Percentiles rank a stretch among this genome's conserved stretches.
Evolutionary conservation across 2,329 filamentous ascomycete species (phyloP).

Genomic region (Lasiodiplodia citricola): DNA sequence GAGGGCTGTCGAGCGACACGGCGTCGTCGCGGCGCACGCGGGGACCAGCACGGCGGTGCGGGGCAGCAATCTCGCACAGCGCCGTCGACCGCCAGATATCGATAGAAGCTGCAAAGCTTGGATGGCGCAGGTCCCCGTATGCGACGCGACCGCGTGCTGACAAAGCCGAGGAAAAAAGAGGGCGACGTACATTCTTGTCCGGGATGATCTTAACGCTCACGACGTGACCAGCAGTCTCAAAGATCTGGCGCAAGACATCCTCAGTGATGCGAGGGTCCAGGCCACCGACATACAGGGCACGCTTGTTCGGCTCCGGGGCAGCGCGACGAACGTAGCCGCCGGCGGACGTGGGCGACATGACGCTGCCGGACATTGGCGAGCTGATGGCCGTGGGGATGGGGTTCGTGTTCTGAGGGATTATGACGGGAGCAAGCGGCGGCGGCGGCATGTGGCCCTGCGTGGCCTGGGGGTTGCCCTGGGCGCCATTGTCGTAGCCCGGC

Average conservation of each 20-base stretch:
- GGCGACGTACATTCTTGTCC: slow-evolving; percentile 88
- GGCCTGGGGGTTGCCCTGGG: slow-evolving; percentile 70
- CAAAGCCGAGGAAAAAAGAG: slow-evolving; percentile 19
- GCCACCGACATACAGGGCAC: slow-evolving; percentile 93
- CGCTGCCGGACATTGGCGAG: slow-evolving; percentile 77
- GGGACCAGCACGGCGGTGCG: slow-evolving; percentile 2
- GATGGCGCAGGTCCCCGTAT: slow-evolving; percentile 23
- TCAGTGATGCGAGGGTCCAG: slow-evolving; percentile 94
- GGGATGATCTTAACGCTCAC: slow-evolving; percentile 99
- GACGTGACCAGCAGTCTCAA: slow-evolving; percentile 97
- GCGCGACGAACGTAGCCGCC: slow-evolving; percentile 85
- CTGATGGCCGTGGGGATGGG: slow-evolving; percentile 92
- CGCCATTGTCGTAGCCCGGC: slow-evolving; percentile 79
- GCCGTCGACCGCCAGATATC: slow-evolving; percentile 5
- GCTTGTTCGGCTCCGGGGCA: slow-evolving; percentile 97
- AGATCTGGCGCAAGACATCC: slow-evolving; percentile 95
- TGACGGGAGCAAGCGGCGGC: slow-evolving; percentile 79
- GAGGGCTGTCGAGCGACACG: neutral
- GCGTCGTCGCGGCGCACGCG: slow-evolving; percentile 1
- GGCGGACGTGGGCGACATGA: slow-evolving; percentile 85
- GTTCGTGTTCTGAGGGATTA: slow-evolving; percentile 95
- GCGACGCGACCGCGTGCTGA: slow-evolving; percentile 23
- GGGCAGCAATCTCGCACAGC: neutral
- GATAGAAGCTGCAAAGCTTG: slow-evolving; percentile 20
- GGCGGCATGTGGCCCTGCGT: slow-evolving; percentile 83